Evolutionary conservation across 2,329 filamentous ascomycete species (phyloP), one percentile per base, ranked within the genome.

Genomic region (Diaporthe citriasiana): DNA sequence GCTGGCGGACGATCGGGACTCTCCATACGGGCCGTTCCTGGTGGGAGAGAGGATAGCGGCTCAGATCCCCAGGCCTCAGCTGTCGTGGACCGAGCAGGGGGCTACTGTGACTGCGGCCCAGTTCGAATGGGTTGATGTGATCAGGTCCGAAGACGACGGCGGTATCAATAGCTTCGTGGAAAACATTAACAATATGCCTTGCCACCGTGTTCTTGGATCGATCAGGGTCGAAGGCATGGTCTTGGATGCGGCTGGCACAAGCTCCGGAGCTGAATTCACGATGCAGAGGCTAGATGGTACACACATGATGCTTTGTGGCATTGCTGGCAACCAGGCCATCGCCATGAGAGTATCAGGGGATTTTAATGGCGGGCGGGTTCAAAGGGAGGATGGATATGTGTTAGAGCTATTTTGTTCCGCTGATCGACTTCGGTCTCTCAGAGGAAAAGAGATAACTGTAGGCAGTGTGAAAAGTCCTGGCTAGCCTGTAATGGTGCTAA

Each of bases 51-150:
- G 59, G 13, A 45, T 47, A 12, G 40, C 40, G 40, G 25, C 40
- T 15, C 40, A 65, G 40, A 47, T 65, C 17, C 40, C 59, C 1
- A 65, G 59, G 9, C 40, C 59, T 8, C 40, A 17, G 12, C n/a
- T 65, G 15, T 47, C 25, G 10, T 65, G 59, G 59, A 65, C 17
- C 40, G 17, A 30, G 9, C 9, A 47, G 4, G 40, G 59, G 17
- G 40, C 40, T 27, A 65, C 17, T 22, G 59, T 65, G 19, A 4
- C 15, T 3, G 59, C 59, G 22, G 27, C 27, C 19, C 27, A 47
- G 27, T 65, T 65, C 12, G 25, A 33, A n/a, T 65, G 59, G 59
- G 40, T 65, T 9, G 40, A 65, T 47, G 59, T 47, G 27, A 12
- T 30, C 25, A 45, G 33, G 10, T 15, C 15, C 17, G 19, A 45